Percentiles rank a stretch among this genome's conserved stretches.
Conservation (phyloP, 202 grass and related monocot species). For the Saccharum hybrid region DNA sequence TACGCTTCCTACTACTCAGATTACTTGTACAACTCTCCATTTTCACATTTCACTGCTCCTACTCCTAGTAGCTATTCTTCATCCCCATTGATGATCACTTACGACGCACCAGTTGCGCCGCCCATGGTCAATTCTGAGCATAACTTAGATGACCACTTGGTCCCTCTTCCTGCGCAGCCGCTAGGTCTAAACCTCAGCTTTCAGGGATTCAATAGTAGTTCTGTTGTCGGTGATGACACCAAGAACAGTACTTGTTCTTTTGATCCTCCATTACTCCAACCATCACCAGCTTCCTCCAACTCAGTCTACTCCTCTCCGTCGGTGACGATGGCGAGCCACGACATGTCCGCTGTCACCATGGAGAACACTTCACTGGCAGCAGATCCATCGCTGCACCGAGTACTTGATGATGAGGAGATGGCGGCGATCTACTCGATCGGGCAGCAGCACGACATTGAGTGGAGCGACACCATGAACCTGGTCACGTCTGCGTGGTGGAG, state of each 20-base stretch:
- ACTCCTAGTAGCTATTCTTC: slow-evolving; percentile 42
- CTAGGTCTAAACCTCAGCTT: slow-evolving; percentile 88
- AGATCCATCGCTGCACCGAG: slow-evolving; percentile 61
- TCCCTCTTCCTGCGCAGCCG: slow-evolving; percentile 66
- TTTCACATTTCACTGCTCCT: slow-evolving; percentile 34
- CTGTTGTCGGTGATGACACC: not conserved
- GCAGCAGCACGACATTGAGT: slow-evolving; percentile 86
- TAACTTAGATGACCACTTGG: slow-evolving; percentile 41
- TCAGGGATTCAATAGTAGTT: slow-evolving; percentile 59
- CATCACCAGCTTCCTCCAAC: slow-evolving; percentile 65
- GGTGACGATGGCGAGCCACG: slow-evolving; percentile 27
- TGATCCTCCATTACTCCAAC: slow-evolving; percentile 46
- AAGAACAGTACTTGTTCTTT: slow-evolving; percentile 43
- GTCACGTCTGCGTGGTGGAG: slow-evolving; percentile 92
- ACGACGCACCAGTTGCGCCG: slow-evolving; percentile 49
- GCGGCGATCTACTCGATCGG: slow-evolving; percentile 73
- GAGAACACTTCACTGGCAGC: slow-evolving; percentile 44
- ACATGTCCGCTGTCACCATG: slow-evolving; percentile 20
- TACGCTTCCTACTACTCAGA: slow-evolving; percentile 56
- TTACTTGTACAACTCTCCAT: slow-evolving; percentile 49
- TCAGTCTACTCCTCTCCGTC: slow-evolving; percentile 62
- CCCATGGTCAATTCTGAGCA: slow-evolving; percentile 29
- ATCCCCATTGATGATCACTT: slow-evolving; percentile 27
- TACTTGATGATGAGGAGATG: slow-evolving; percentile 84
- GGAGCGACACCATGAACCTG: slow-evolving; percentile 86